These are phyloP conservation scores for Blastosporella zonata DNA, from an alignment of 1,284 basidiomycete species.

Conservation along the genomic window DNA sequence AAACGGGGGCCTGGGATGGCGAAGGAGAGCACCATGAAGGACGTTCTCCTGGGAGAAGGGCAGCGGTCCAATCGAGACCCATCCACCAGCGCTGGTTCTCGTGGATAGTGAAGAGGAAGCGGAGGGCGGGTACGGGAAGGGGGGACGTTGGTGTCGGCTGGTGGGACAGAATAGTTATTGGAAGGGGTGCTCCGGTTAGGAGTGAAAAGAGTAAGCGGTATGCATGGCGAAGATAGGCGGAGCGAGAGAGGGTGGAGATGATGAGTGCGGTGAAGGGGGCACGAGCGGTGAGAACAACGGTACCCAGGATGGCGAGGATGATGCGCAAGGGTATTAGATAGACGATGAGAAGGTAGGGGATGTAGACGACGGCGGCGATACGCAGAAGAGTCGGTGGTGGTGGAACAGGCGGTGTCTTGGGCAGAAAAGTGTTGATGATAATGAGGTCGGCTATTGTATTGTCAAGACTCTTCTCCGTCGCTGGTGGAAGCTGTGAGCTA, in stretches of 20 bases:
- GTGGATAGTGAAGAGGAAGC: slow-evolving; percentile 85
- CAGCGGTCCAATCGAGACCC: slow-evolving; percentile 90
- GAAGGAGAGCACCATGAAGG: slow-evolving; percentile 79
- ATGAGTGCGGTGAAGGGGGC: slow-evolving; percentile 62
- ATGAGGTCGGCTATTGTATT: slow-evolving; percentile 53
- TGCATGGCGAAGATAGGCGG: slow-evolving; percentile 65
- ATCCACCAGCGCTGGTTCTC: slow-evolving; percentile 98
- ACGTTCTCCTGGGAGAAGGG: slow-evolving; percentile 85
- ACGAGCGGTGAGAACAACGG: slow-evolving; percentile 56
- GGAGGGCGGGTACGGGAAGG: slow-evolving; percentile 43
- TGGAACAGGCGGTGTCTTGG: slow-evolving; percentile 28
- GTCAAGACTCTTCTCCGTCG: slow-evolving; percentile 66
- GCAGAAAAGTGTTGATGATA: slow-evolving; percentile 51
- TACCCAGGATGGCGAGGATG: slow-evolving; percentile 57
- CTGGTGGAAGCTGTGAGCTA: slow-evolving; percentile 29
- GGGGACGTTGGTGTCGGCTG: slow-evolving; percentile 34
- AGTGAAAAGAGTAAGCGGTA: slow-evolving; percentile 45
- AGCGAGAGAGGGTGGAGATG: slow-evolving; percentile 54
- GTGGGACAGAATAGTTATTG: slow-evolving; percentile 36
- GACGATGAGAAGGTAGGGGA: slow-evolving; percentile 60
- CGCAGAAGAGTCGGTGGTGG: slow-evolving; percentile 39
- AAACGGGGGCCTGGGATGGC: slow-evolving; percentile 48
- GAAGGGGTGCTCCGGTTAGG: slow-evolving; percentile 53
- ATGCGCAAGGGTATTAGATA: slow-evolving; percentile 56
- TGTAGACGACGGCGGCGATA: slow-evolving; percentile 44